Conservation (phyloP, 768 basidiomycete species). For the Amanita polypyramis region DNA sequence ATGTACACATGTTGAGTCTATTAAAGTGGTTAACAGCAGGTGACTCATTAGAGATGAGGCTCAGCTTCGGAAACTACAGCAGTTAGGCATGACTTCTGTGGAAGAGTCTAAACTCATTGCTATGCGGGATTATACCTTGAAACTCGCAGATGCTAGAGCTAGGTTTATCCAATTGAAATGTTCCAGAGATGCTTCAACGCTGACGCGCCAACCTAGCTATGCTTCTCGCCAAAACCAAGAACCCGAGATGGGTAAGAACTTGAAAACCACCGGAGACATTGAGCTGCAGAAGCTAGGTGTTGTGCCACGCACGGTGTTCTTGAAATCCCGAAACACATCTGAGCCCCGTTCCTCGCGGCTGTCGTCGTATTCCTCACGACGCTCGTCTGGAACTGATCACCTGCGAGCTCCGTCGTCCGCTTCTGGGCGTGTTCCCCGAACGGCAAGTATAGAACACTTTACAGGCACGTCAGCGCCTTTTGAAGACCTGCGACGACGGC, state of each 20-base stretch:
- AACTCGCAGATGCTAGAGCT: conserved; percentile 68
- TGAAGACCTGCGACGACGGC: conserved; percentile 67
- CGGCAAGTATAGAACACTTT: conserved; percentile 35
- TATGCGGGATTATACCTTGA: conserved; percentile 81
- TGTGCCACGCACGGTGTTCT: conserved; percentile 85
- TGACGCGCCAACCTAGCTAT: conserved; percentile 35
- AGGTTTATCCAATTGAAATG: conserved; percentile 35
- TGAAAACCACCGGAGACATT: conserved; percentile 56
- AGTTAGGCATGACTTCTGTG: conserved; percentile 71
- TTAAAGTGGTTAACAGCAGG: neutral
- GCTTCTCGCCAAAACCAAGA: conserved; percentile 54
- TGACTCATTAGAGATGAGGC: conserved; percentile 52
- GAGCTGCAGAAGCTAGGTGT: conserved; percentile 84
- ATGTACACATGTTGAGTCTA: conserved; percentile 15
- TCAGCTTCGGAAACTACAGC: conserved; percentile 69
- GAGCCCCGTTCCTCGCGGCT: conserved; percentile 35
- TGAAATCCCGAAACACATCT: conserved; percentile 40
- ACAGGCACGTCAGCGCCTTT: conserved; percentile 44
- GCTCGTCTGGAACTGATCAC: conserved; percentile 21
- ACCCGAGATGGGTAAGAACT: conserved; percentile 48
- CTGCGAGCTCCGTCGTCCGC: conserved; percentile 34
- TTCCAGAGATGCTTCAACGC: conserved; percentile 1
- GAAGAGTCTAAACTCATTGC: conserved; percentile 85
- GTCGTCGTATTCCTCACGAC: conserved; percentile 26
- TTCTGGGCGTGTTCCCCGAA: conserved; percentile 37